Evolutionary conservation across 495 filamentous ascomycete genomes (phyloP), one percentile per base, ranked within the genome.

Genomic region (Paragyromitra xinjiangensis): DNA sequence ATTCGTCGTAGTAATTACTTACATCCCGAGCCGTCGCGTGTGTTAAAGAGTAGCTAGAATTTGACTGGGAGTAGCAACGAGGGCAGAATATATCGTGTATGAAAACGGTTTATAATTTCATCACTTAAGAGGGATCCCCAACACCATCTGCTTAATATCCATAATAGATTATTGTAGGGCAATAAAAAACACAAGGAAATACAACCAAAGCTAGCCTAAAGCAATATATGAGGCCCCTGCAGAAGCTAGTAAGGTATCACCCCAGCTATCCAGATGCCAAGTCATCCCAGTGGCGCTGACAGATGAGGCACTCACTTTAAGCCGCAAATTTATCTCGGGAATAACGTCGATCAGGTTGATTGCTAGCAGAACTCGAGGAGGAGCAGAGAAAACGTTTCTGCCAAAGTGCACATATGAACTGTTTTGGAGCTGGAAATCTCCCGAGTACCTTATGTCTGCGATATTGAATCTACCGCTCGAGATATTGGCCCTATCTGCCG

Each of bases 211-310:
- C 65, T 63, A 70, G 24, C 37, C 53, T 0, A 70, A 12, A 4
- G 51, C 67, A 6, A 70, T 40, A 12, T 59, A 59, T 7, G 67
- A 70, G 7, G 11, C 34, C 11, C 51, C 67, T 5, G 67, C 51
- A n/a, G 7, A 42, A 19, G 0, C 26, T 6, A 70, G 6, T 1
- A 63, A 2, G 53, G 51, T 29, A 34, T 45, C 9, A 2, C 12
- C 0, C 67, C 67, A 70, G 11, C 51, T 70, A 6, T 70, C 67
- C 1, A 63, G 39, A 7, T 62, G 67, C 67, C 51, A 70, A 29
- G 53, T 70, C 26, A 70, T 55, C 12, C 67, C 67, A 19, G 50
- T 6, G 14, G 22, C 12, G 11, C 22, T 70, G 26, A 70, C 37
- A 26, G 34, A 22, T 24, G 50, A 29, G n/a, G 51, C 53, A 11